These are phyloP conservation scores for Tympanopsis confertula DNA, from an alignment of 2,329 filamentous ascomycete genomes.

Conservation along the genomic window DNA sequence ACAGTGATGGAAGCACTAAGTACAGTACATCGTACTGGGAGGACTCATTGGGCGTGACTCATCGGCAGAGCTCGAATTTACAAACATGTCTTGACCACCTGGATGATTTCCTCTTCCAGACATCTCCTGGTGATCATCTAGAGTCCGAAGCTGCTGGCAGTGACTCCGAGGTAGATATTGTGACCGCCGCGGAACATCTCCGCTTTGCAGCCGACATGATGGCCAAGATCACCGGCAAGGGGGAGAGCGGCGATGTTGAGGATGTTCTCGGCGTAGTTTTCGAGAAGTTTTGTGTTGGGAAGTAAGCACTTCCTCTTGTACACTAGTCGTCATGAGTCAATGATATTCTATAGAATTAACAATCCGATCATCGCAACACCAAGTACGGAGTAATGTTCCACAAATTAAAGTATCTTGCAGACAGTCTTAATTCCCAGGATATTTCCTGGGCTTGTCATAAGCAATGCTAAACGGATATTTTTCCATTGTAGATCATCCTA, in stretches of 20 bases:
- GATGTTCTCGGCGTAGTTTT: constrained; percentile 95
- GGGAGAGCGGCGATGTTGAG: constrained; percentile 79
- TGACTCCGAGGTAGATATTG: constrained; percentile 58
- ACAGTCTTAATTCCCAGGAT: no score
- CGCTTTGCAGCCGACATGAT: constrained; percentile 69
- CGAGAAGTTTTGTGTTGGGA: constrained; percentile 51
- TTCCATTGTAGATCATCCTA: no score
- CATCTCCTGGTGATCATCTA: no score
- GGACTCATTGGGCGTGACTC: constrained; percentile 79
- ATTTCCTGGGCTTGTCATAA: no score
- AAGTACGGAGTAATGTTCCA: no score
- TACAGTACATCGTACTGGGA: background rate
- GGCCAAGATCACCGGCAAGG: constrained; percentile 78
- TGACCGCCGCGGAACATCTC: constrained; percentile 80
- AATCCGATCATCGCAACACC: no score
- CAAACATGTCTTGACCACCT: constrained; percentile 62
- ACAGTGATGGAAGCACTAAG: constrained; percentile 34
- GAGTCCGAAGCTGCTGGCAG: no score
- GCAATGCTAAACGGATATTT: no score
- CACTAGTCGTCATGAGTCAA: no score
- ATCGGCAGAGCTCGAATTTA: constrained; percentile 75
- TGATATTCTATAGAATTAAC: no score
- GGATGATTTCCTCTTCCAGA: constrained; percentile 58
- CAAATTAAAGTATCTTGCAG: no score
- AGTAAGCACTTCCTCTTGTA: constrained; percentile 5